Evolutionary conservation across 345 rosid species (phyloP).

Genomic region (Rhodamnia argentea): DNA sequence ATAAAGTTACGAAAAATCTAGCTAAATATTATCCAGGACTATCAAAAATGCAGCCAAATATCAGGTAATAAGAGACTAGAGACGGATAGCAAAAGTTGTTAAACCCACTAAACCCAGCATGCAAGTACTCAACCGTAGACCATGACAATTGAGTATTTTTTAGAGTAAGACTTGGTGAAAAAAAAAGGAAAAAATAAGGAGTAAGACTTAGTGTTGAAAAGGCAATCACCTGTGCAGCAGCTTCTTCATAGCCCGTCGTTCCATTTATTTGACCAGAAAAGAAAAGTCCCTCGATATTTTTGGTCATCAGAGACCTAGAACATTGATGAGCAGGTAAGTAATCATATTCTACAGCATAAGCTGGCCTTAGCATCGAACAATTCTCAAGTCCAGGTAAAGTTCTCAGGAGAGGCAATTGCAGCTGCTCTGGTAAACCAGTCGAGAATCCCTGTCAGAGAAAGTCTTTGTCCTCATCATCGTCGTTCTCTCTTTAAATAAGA

Average conservation of each 20-base stretch:
- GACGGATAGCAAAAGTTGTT: background rate
- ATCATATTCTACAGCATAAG: constrained; percentile 98
- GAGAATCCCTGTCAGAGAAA: constrained; percentile 70
- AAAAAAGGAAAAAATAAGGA: background rate
- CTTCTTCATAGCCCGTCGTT: constrained; percentile 98
- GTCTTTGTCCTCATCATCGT: background rate
- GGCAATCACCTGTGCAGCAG: constrained; percentile 87
- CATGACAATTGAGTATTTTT: background rate
- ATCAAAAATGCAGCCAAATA: background rate
- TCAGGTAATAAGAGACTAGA: background rate
- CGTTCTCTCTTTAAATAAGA: background rate
- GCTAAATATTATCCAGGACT: background rate
- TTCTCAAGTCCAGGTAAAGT: constrained; percentile 97
- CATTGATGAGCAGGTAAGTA: constrained; percentile 95
- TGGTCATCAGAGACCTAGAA: constrained; percentile 91
- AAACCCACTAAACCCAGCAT: background rate
- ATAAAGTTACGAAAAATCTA: background rate
- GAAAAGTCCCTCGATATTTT: constrained; percentile 86
- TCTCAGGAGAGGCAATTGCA: constrained; percentile 94
- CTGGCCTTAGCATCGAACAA: constrained; percentile 95
- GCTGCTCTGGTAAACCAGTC: constrained; percentile 90
- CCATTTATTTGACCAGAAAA: constrained; percentile 99
- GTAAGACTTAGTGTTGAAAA: background rate
- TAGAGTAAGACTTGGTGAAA: background rate
- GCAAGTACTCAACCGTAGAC: background rate